Evolutionary conservation across 1,284 basidiomycete species (phyloP).

Genomic region (Vanrija humicola): DNA sequence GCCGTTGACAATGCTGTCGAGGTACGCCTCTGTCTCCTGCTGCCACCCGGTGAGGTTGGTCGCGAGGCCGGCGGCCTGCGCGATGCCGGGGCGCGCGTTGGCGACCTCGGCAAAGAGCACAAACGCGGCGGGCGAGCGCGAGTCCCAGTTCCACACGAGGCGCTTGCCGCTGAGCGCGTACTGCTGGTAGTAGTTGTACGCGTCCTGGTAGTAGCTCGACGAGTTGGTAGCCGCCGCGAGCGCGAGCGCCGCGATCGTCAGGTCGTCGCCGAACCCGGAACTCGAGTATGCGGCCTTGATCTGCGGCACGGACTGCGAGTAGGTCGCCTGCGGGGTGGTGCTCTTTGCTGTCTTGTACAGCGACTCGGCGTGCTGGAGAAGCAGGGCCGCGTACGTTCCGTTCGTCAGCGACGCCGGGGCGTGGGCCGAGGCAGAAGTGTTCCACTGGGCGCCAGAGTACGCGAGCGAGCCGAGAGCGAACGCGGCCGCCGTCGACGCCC

Average conservation of each 20-base stretch:
- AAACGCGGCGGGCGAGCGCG: slow-evolving; percentile 68
- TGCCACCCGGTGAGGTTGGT: slow-evolving; percentile 64
- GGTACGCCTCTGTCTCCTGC: slow-evolving; percentile 65
- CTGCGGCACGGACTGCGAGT: slow-evolving; percentile 59
- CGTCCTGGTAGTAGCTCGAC: slow-evolving; percentile 61
- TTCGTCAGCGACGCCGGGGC: slow-evolving; percentile 68
- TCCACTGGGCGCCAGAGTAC: slow-evolving; percentile 62
- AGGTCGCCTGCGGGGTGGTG: slow-evolving; percentile 30
- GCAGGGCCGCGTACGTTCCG: slow-evolving; percentile 62
- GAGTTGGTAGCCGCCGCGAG: slow-evolving; percentile 68
- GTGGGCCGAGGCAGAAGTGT: slow-evolving; percentile 47
- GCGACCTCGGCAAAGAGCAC: slow-evolving; percentile 61
- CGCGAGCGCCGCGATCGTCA: slow-evolving; percentile 65
- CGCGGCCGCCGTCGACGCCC: slow-evolving; percentile 74
- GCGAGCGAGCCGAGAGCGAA: slow-evolving; percentile 80
- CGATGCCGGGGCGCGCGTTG: slow-evolving; percentile 55
- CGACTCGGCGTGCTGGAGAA: slow-evolving; percentile 68
- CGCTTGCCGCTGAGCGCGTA: slow-evolving; percentile 58
- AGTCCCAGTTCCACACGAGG: slow-evolving; percentile 83
- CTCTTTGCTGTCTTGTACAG: slow-evolving; percentile 69
- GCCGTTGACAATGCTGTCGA: slow-evolving; percentile 64
- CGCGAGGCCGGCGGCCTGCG: slow-evolving; percentile 55
- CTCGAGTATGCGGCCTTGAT: slow-evolving; percentile 67
- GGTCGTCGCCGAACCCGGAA: slow-evolving; percentile 54
- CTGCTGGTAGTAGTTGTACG: slow-evolving; percentile 60